These are phyloP conservation scores for Aspergillus sp. DNA, from an alignment of 2,329 filamentous ascomycete species.

Conservation along the genomic window DNA sequence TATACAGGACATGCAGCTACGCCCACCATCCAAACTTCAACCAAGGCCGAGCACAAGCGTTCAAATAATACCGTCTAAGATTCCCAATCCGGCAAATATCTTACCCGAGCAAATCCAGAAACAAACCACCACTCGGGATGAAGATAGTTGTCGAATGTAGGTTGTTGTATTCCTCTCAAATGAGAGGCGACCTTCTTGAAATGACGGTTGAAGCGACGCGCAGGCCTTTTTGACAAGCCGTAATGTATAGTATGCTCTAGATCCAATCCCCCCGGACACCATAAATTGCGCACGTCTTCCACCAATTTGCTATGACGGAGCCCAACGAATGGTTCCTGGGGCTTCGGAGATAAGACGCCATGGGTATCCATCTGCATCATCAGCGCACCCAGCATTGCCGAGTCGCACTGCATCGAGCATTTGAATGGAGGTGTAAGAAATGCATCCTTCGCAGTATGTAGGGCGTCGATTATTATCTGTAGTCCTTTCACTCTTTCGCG, in stretches of 20 bases:
- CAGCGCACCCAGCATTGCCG: background rate
- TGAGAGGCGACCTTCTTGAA: no score
- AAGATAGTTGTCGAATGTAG: background rate
- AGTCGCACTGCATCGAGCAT: no score
- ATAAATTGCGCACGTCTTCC: background rate
- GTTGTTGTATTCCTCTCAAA: background rate
- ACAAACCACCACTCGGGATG: no score
- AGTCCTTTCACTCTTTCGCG: background rate
- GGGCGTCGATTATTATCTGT: background rate
- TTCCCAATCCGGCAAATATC: no score
- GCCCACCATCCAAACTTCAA: no score
- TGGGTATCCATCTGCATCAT: background rate
- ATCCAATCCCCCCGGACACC: background rate
- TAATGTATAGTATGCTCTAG: background rate
- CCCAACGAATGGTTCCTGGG: background rate
- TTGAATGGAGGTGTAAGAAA: no score
- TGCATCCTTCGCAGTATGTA: background rate
- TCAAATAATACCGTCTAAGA: no score
- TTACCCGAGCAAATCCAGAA: no score
- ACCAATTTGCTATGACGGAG: background rate
- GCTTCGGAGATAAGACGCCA: background rate
- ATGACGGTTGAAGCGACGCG: background rate
- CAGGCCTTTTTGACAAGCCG: background rate
- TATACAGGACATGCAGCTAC: no score
- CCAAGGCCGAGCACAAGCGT: no score